phyloP scores from a whole-genome alignment of 1,284 basidiomycete genomes.

The Austroboletus novae-zelandiae region DNA sequence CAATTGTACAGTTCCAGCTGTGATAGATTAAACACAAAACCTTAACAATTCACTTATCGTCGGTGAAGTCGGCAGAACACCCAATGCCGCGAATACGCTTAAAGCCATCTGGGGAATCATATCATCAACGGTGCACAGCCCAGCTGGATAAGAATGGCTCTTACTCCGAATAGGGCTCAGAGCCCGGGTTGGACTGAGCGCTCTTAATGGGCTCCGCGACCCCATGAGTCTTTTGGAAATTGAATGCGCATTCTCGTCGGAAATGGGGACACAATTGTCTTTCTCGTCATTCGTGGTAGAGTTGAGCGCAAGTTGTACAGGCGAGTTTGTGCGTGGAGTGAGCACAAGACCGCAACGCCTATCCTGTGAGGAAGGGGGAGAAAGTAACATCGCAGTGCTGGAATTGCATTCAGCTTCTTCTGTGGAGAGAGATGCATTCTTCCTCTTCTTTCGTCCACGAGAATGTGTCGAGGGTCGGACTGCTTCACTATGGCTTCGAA shows the following conservation, averaged over 20 bases:
- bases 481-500: neutral
- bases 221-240: conserved; percentile 7
- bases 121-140: conserved; percentile 9
- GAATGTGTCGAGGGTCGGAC: neutral
- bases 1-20: conserved; percentile 6
- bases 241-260: neutral
- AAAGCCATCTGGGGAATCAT: conserved; percentile 22
- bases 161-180: conserved; percentile 33
- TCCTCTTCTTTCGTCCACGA: conserved; percentile 17
- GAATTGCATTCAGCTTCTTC: conserved; percentile 3
- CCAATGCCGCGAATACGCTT: conserved; percentile 30
- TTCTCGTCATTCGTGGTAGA: neutral
- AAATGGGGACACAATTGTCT: neutral
- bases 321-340: conserved; percentile 2
- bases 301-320: neutral
- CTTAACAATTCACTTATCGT: conserved; percentile 9
- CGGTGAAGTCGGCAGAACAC: conserved; percentile 4
- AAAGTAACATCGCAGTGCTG: conserved; percentile 26
- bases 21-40: neutral
- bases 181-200: conserved; percentile 30
- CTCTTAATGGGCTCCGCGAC: conserved; percentile 24
- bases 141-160: neutral
- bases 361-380: conserved; percentile 22
- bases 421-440: conserved; percentile 8
- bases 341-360: conserved; percentile 1